Evolutionary conservation across 2,329 filamentous ascomycete genomes (phyloP).

Genomic region (Exophiala alcalophila): DNA sequence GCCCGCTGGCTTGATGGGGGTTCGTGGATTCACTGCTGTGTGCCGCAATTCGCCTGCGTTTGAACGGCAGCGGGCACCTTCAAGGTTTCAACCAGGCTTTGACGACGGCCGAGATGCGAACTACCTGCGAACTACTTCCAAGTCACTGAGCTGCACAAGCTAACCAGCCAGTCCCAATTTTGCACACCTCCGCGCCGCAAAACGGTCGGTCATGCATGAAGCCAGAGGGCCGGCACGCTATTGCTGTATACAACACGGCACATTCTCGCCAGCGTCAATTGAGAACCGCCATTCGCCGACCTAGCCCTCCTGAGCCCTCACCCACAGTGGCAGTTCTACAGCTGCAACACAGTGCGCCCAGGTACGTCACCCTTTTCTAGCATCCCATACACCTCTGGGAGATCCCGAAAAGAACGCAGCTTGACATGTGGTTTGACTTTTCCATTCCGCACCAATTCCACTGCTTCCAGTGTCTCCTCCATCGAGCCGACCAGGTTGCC

Average conservation of each 20-base stretch:
- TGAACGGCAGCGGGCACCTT: constrained; percentile 45
- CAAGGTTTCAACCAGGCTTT: constrained; percentile 26
- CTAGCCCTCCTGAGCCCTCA: no score
- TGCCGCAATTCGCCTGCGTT: no score
- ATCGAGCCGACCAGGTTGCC: constrained; percentile 47
- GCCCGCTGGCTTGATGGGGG: no score
- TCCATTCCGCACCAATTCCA: constrained; percentile 43
- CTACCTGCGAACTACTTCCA: constrained; percentile 5
- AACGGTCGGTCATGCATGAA: no score
- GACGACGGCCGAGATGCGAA: constrained; percentile 14
- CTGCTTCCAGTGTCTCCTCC: constrained; percentile 48
- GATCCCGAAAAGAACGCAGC: constrained; percentile 43
- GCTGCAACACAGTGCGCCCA: constrained; percentile 44
- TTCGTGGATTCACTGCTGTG: no score
- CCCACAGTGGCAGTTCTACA: constrained; percentile 14
- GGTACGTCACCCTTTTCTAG: constrained; percentile 46
- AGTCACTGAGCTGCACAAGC: no score
- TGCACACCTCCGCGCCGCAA: no score
- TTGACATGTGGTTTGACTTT: constrained; percentile 43
- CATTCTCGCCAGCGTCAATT: no score
- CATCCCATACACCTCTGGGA: constrained; percentile 44
- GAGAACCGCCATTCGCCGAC: no score
- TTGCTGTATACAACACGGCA: no score
- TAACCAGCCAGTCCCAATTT: no score
- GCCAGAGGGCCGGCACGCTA: no score